Percentiles rank a stretch among this genome's conserved stretches.
Evolutionary conservation across 441 rosid species (phyloP).

Genomic region (Adansonia gregorii): DNA sequence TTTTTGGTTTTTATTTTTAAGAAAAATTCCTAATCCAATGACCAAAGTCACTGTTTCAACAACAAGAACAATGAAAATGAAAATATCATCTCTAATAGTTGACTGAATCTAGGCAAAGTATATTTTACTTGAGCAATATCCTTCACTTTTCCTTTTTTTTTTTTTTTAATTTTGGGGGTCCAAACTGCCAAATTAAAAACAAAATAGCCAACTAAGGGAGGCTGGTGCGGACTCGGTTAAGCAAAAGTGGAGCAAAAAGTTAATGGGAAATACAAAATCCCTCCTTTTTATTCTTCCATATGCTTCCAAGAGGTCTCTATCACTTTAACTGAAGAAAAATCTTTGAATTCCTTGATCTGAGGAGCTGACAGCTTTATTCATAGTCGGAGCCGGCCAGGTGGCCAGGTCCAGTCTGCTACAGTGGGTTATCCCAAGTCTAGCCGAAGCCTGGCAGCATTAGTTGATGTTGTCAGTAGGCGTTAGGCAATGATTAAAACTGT

Average conservation of each 20-base stretch:
- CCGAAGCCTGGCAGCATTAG: neutral
- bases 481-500: neutral
- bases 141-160: no score
- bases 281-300: neutral
- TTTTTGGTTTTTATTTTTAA: no score
- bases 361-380: neutral
- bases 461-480: neutral
- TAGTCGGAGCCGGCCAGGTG: slow-evolving; percentile 11
- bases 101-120: no score
- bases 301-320: slow-evolving; percentile 12
- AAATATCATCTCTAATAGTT: no score
- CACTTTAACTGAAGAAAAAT: neutral
- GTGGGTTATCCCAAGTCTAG: neutral
- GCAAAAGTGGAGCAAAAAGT: neutral
- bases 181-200: neutral
- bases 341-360: no score
- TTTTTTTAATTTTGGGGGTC: no score
- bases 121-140: no score
- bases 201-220: neutral
- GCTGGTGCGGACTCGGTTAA: neutral
- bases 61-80: no score
- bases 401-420: neutral
- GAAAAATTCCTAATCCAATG: no score
- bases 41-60: no score
- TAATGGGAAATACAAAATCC: neutral